Conservation (phyloP, 2,329 filamentous ascomycete species). For the Aotearoamyces nothofagi region DNA sequence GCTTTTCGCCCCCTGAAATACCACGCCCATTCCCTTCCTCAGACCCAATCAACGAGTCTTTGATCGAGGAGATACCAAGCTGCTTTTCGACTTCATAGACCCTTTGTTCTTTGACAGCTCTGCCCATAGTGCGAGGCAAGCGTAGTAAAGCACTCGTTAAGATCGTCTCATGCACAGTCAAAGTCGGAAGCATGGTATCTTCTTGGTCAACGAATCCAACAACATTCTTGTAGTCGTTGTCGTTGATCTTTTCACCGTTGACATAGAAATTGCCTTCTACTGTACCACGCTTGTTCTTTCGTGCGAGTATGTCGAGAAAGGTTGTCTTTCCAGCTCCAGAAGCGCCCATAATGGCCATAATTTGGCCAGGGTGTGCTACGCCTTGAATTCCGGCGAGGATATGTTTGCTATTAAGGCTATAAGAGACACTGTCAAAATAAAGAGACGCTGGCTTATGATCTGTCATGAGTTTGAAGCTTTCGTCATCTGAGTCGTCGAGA, state of each 20-base stretch:
- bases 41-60: conserved; percentile 87
- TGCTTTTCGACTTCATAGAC: conserved; percentile 92
- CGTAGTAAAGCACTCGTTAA: conserved; percentile 83
- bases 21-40: conserved; percentile 89
- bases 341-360: conserved; percentile 95
- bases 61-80: conserved; percentile 86
- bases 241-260: conserved; percentile 79
- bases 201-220: conserved; percentile 98
- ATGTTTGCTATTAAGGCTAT: conserved; percentile 72
- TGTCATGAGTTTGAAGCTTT: conserved; percentile 70
- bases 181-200: conserved; percentile 86
- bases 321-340: conserved; percentile 96
- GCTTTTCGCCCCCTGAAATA: conserved; percentile 93
- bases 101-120: conserved; percentile 73
- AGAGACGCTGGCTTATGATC: conserved; percentile 86
- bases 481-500: conserved; percentile 81
- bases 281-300: conserved; percentile 86
- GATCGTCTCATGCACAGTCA: conserved; percentile 97
- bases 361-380: conserved; percentile 83
- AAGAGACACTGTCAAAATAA: conserved; percentile 78
- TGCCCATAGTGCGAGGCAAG: conserved; percentile 84
- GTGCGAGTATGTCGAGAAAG: conserved; percentile 86
- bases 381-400: conserved; percentile 73
- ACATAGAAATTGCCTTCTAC: conserved; percentile 74
- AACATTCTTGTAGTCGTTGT: conserved; percentile 77